Evolutionary conservation across 1,139 yeast genomes (phyloP).

Genomic region (Blastobotrys indianensis): DNA sequence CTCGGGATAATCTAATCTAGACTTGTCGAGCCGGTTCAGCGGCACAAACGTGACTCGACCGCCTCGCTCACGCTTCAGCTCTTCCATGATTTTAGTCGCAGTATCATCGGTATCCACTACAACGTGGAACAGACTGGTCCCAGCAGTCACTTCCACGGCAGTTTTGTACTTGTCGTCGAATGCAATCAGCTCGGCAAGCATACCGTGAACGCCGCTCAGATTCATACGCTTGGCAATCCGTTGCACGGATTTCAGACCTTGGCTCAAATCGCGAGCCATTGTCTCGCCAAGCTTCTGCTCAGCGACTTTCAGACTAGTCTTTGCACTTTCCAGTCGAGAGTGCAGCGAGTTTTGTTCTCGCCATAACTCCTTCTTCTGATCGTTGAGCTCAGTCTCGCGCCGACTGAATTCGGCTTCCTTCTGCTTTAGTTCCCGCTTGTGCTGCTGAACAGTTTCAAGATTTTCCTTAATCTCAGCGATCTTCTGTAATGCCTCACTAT

Average conservation of each 20-base stretch:
- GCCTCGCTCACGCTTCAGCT: conserved; percentile 53
- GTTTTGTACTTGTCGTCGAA: conserved; percentile 79
- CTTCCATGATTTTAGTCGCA: conserved; percentile 73
- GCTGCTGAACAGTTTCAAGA: conserved; percentile 31
- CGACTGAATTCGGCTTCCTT: conserved; percentile 16
- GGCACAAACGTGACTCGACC: conserved; percentile 94
- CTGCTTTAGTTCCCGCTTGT: conserved; percentile 23
- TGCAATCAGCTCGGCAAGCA: conserved; percentile 73
- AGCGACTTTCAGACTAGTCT: conserved; percentile 40
- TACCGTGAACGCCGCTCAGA: conserved; percentile 67
- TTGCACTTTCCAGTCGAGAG: conserved; percentile 31
- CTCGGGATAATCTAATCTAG: conserved; percentile 46
- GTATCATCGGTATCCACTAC: conserved; percentile 87
- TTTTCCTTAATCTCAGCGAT: conserved; percentile 28
- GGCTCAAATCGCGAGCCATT: conserved; percentile 47
- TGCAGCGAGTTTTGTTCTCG: conserved; percentile 49
- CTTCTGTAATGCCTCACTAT: conserved; percentile 15
- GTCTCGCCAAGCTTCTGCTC: conserved; percentile 60
- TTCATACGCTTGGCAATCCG: conserved; percentile 50
- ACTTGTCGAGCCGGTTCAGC: conserved; percentile 56
- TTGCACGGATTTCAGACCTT: conserved; percentile 64
- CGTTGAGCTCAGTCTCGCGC: conserved; percentile 41
- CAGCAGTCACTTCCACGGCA: conserved; percentile 87
- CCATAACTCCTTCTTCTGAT: conserved; percentile 70
- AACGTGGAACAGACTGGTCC: conserved; percentile 76